These are phyloP conservation scores for Ophiostoma montium DNA, from an alignment of 2,329 filamentous ascomycete genomes.

Conservation along the genomic window DNA sequence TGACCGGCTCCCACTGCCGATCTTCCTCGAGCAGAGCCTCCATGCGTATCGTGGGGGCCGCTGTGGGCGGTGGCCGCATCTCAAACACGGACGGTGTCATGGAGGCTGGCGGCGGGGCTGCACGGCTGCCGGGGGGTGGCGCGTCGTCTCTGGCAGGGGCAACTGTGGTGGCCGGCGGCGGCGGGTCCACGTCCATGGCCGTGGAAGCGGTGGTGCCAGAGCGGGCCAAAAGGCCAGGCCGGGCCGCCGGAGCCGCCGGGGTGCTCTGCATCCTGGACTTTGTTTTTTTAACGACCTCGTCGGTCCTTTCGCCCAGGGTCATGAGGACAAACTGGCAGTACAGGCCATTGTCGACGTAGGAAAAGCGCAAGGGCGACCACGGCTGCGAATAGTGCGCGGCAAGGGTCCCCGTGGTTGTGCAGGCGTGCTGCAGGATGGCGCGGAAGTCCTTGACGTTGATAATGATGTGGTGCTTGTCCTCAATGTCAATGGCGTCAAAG, in stretches of 20 bases:
- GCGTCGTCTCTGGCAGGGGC: neutral
- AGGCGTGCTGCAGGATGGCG: constrained; percentile 63
- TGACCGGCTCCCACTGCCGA: constrained; percentile 56
- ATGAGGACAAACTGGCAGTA: constrained; percentile 68
- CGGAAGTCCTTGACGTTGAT: constrained; percentile 76
- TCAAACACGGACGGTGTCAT: constrained; percentile 21
- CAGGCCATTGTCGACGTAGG: constrained; percentile 54
- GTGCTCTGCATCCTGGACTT: constrained; percentile 1
- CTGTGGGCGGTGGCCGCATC: constrained; percentile 19
- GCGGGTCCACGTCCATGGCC: neutral
- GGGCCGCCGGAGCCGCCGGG: neutral
- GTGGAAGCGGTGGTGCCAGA: neutral
- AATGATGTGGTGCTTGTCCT: constrained; percentile 63
- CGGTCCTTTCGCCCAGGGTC: constrained; percentile 55
- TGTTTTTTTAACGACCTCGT: constrained; percentile 20
- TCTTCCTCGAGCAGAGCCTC: constrained; percentile 60
- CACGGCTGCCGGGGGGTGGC: neutral
- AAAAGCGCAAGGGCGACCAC: constrained; percentile 56
- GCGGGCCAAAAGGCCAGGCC: neutral
- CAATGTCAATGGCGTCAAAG: constrained; percentile 60
- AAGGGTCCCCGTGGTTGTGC: constrained; percentile 51
- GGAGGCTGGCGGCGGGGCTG: constrained; percentile 12
- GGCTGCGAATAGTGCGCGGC: constrained; percentile 58
- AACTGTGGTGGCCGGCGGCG: constrained; percentile 1
- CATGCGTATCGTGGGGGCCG: constrained; percentile 42